Evolutionary conservation across 441 rosid genomes (phyloP).

Genomic region (Aquilaria agallochum): DNA sequence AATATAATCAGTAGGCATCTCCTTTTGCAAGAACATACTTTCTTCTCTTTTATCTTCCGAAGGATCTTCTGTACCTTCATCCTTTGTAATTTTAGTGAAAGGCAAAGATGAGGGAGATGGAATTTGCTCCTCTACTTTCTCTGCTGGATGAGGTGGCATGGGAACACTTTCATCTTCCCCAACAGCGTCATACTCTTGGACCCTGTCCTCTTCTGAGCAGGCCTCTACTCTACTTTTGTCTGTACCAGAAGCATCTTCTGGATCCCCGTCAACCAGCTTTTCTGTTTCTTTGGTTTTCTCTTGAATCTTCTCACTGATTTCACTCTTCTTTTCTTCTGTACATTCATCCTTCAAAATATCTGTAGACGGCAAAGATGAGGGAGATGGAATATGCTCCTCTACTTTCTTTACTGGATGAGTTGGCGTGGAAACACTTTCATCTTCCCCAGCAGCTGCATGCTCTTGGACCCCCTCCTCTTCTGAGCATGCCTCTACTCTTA

Average conservation of each 20-base stretch:
- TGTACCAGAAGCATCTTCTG: background rate
- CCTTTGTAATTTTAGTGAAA: constrained; percentile 10
- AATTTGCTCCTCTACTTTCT: constrained; percentile 16
- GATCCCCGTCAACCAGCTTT: constrained; percentile 12
- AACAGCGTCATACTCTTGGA: constrained; percentile 3
- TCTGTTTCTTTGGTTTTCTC: constrained; percentile 14
- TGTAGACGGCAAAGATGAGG: background rate
- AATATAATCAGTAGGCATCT: background rate
- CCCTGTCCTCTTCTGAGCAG: background rate
- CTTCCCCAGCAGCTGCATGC: constrained; percentile 13
- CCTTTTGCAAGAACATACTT: constrained; percentile 11
- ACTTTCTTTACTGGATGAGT: constrained; percentile 17
- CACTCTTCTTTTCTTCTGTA: background rate
- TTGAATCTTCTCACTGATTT: constrained; percentile 10
- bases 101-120: constrained; percentile 10
- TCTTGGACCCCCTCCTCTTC: background rate
- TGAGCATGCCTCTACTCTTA: constrained; percentile 7
- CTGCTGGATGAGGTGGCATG: constrained; percentile 18
- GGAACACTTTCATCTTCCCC: constrained; percentile 14
- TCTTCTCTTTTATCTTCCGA: constrained; percentile 11
- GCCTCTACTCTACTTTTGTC: constrained; percentile 8
- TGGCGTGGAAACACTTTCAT: constrained; percentile 18
- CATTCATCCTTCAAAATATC: background rate
- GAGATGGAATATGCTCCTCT: constrained; percentile 9
- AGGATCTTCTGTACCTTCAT: constrained; percentile 12